Evolutionary conservation across 768 basidiomycete genomes (phyloP).

Genomic region (Lentinula sp.): DNA sequence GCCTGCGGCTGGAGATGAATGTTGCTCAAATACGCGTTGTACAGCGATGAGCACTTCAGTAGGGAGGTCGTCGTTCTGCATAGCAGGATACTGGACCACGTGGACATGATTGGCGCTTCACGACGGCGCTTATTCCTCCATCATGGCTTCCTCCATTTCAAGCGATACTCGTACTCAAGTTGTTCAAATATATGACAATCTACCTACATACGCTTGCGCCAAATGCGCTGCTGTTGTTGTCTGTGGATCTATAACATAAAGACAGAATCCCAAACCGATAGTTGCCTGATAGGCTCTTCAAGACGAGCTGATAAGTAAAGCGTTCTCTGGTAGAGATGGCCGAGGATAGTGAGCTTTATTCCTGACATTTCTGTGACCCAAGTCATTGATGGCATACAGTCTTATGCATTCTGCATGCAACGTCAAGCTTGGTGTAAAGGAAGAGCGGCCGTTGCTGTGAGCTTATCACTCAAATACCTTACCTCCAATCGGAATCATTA

Average conservation of each 20-base stretch:
- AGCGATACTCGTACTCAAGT: constrained; percentile 52
- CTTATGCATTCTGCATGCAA: constrained; percentile 76
- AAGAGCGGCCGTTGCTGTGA: constrained; percentile 72
- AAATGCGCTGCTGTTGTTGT: constrained; percentile 71
- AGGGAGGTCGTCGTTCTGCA: constrained; percentile 49
- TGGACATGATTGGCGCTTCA: neutral
- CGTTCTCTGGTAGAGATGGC: constrained; percentile 80
- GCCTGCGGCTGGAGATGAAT: constrained; percentile 49
- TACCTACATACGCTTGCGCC: constrained; percentile 63
- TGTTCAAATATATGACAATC: constrained; percentile 54
- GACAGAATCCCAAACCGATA: neutral
- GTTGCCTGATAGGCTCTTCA: constrained; percentile 53
- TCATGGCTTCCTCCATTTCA: constrained; percentile 16
- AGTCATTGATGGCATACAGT: constrained; percentile 26
- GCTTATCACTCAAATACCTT: neutral
- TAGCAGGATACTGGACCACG: constrained; percentile 12
- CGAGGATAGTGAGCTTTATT: constrained; percentile 58
- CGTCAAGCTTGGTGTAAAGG: constrained; percentile 64
- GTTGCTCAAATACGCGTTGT: constrained; percentile 52
- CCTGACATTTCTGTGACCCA: neutral
- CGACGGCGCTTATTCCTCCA: neutral
- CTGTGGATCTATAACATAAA: constrained; percentile 15
- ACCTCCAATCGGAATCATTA: neutral
- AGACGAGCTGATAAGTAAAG: constrained; percentile 80
- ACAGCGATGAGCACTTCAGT: constrained; percentile 65